These are phyloP conservation scores for Pythium folliculosum DNA, from an alignment of 352 stramenopile species.

Conservation along the genomic window DNA sequence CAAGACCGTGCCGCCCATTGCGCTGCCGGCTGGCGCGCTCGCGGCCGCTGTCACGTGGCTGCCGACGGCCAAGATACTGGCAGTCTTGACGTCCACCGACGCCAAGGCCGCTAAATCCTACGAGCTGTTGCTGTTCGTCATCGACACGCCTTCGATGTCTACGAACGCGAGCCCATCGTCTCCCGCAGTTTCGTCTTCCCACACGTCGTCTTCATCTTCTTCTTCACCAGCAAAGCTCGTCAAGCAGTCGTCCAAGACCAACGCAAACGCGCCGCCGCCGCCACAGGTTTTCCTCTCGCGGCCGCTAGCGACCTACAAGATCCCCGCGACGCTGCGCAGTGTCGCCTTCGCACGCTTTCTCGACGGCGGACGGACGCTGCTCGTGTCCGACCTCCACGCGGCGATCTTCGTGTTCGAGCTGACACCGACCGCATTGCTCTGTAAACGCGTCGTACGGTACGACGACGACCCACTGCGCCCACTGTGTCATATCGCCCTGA, in stretches of 20 bases:
- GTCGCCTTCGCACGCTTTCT: conserved; percentile 15
- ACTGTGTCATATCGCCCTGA: conserved; percentile 18
- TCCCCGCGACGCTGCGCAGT: conserved; percentile 3
- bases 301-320: conserved; percentile 4
- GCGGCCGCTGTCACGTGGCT: conserved; percentile 17
- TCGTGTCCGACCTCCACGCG: conserved; percentile 23
- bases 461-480: conserved; percentile 13
- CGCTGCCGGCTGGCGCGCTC: background rate
- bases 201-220: background rate
- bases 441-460: conserved; percentile 8
- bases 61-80: conserved; percentile 12
- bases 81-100: conserved; percentile 8
- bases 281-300: conserved; percentile 13
- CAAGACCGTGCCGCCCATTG: conserved; percentile 12
- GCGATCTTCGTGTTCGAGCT: conserved; percentile 20
- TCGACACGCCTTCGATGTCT: background rate
- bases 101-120: background rate
- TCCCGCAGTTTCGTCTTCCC: background rate
- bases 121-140: conserved; percentile 1
- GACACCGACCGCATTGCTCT: conserved; percentile 10
- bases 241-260: background rate
- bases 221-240: background rate
- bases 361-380: conserved; percentile 12
- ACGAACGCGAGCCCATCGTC: background rate
- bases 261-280: background rate